A percentile compares a stretch with the other conserved stretches of the same genome.
Conservation (phyloP, 768 basidiomycete species). For the Tephrocybe sp. region DNA sequence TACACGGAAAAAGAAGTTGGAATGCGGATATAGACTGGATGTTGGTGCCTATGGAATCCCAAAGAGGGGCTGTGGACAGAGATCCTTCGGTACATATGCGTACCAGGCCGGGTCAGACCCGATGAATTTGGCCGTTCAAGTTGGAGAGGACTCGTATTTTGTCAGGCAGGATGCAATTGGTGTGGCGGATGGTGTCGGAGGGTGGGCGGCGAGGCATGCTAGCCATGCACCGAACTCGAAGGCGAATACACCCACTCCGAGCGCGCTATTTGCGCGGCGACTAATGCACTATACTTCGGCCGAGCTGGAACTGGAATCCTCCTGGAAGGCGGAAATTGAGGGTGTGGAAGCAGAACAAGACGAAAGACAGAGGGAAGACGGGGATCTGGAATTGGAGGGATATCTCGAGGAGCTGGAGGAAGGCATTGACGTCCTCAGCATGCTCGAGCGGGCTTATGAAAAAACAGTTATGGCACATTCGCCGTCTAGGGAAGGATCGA, state of each 20-base stretch:
- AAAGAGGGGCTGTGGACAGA: slow-evolving; percentile 39
- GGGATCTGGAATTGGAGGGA: slow-evolving; percentile 27
- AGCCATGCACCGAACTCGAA: slow-evolving; percentile 8
- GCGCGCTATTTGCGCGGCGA: slow-evolving; percentile 66
- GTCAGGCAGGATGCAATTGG: slow-evolving; percentile 83
- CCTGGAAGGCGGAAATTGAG: not conserved
- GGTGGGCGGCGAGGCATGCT: slow-evolving; percentile 61
- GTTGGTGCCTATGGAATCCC: slow-evolving; percentile 86
- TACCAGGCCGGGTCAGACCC: slow-evolving; percentile 19
- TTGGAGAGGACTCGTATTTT: slow-evolving; percentile 94
- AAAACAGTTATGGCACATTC: slow-evolving; percentile 60
- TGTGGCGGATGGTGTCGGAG: slow-evolving; percentile 93
- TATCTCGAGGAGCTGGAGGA: slow-evolving; percentile 63
- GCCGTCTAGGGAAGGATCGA: slow-evolving; percentile 44
- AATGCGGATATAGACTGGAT: slow-evolving; percentile 46
- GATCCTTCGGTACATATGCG: slow-evolving; percentile 26
- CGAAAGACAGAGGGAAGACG: slow-evolving; percentile 6
- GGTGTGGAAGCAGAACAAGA: no score
- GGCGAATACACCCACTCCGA: slow-evolving; percentile 26
- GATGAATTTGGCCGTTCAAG: slow-evolving; percentile 59
- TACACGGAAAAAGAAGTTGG: slow-evolving; percentile 2
- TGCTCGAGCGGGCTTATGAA: slow-evolving; percentile 70
- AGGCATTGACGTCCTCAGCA: slow-evolving; percentile 65
- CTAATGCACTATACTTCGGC: slow-evolving; percentile 85
- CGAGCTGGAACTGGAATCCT: slow-evolving; percentile 31